Conservation (phyloP, 164 flowering plant genomes). For the Umbilicus rupestris region DNA sequence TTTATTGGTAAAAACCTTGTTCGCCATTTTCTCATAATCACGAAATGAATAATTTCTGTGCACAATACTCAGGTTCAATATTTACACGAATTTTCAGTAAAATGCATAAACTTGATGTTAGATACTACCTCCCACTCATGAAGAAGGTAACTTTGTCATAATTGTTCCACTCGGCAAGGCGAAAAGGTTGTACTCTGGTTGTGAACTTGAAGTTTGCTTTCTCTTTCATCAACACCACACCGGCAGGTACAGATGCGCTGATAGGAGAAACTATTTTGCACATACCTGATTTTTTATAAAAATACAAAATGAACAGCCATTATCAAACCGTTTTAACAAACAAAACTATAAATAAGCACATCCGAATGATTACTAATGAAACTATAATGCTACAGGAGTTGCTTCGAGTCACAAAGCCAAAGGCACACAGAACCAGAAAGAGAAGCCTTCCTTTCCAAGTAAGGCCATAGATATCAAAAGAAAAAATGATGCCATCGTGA, state of each 20-base stretch:
- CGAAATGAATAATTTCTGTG: slow-evolving; percentile 15
- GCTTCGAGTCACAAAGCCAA: not conserved
- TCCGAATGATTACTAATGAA: not conserved
- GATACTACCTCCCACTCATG: slow-evolving; percentile 1
- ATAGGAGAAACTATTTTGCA: slow-evolving; percentile 26
- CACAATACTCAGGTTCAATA: not conserved
- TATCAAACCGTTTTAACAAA: not conserved
- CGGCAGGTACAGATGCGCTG: slow-evolving; percentile 19
- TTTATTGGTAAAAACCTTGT: slow-evolving; percentile 12
- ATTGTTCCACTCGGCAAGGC: slow-evolving; percentile 16
- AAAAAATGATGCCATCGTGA: not conserved
- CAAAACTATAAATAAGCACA: too few relatives aligned
- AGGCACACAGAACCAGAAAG: not conserved
- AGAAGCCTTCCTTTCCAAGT: not conserved
- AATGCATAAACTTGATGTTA: not conserved
- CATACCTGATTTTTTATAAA: slow-evolving; percentile 15
- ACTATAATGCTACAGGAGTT: not conserved
- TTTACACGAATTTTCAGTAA: not conserved
- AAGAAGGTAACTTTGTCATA: slow-evolving; percentile 12
- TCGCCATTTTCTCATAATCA: slow-evolving; percentile 18
- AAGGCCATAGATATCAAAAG: not conserved
- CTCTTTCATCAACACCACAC: slow-evolving; percentile 15
- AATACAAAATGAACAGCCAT: not conserved
- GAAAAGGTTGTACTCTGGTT: slow-evolving; percentile 19
- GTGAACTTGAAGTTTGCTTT: slow-evolving; percentile 13